These are phyloP conservation scores for Colletotrichum tropicicola DNA, from an alignment of 2,329 filamentous ascomycete genomes.

Conservation along the genomic window DNA sequence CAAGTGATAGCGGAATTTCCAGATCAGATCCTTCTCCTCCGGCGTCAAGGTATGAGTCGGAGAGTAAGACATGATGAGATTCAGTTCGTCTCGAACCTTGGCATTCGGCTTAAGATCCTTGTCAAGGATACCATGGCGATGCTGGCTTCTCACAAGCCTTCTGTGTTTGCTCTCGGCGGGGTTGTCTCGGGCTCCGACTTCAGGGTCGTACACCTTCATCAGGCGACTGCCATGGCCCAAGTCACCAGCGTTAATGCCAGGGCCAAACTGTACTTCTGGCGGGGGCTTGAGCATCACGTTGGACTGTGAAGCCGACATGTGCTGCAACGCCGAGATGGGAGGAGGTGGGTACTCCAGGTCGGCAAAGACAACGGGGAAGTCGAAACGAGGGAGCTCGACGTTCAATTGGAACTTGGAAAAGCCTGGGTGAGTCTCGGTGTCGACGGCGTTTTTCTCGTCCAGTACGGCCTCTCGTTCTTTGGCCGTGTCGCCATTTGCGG, in stretches of 20 bases:
- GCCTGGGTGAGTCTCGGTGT: constrained; percentile 56
- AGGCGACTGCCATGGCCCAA: constrained; percentile 66
- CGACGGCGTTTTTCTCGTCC: constrained; percentile 37
- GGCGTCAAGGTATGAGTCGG: constrained; percentile 88
- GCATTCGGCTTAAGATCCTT: constrained; percentile 96
- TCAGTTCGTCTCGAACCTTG: constrained; percentile 93
- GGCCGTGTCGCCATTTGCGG: constrained; percentile 49
- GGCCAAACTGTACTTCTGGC: constrained; percentile 89
- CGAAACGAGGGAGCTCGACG: constrained; percentile 91
- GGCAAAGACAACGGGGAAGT: constrained; percentile 94
- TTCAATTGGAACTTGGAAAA: constrained; percentile 80
- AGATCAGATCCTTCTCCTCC: constrained; percentile 95
- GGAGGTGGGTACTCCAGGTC: constrained; percentile 92
- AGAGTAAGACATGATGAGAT: constrained; percentile 89
- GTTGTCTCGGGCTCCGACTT: constrained; percentile 89
- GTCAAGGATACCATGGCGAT: constrained; percentile 91
- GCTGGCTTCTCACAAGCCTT: constrained; percentile 87
- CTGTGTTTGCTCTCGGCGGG: constrained; percentile 96
- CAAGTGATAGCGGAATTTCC: constrained; percentile 96
- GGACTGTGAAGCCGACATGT: constrained; percentile 69
- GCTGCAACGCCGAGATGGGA: constrained; percentile 79
- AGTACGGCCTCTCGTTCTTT: constrained; percentile 37
- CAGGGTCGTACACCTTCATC: constrained; percentile 91
- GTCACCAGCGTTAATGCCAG: constrained; percentile 80
- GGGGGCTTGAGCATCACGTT: constrained; percentile 80